A percentile compares a stretch with the other conserved stretches of the same genome.
Evolutionary conservation across 2,329 filamentous ascomycete genomes (phyloP).

Genomic region (Colletotrichum agaves): DNA sequence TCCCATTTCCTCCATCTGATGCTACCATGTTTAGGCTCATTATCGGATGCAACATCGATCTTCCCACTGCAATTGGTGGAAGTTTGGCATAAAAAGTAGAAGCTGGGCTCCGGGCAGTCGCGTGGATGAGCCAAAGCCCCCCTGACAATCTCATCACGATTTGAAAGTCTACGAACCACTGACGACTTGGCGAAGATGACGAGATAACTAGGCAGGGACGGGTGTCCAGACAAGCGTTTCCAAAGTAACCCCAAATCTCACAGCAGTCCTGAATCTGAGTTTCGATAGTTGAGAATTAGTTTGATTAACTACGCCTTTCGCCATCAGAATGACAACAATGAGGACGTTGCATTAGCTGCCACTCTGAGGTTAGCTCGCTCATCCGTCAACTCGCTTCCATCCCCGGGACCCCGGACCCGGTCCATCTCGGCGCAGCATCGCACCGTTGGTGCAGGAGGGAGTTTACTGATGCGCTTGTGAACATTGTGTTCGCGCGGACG

Average conservation of each 20-base stretch:
- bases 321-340: constrained; percentile 18
- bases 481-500: background rate
- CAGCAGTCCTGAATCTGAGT: no score
- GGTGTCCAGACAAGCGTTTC: background rate
- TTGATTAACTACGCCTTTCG: constrained; percentile 30
- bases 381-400: constrained; percentile 21
- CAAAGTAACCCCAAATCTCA: background rate
- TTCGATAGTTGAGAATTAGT: background rate
- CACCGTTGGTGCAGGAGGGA: background rate
- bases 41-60: constrained; percentile 7
- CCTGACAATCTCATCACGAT: background rate
- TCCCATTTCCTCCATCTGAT: no score
- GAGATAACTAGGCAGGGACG: no score
- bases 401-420: constrained; percentile 27
- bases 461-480: constrained; percentile 17
- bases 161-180: background rate
- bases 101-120: background rate
- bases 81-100: background rate
- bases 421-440: constrained; percentile 32
- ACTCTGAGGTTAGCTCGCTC: constrained; percentile 24
- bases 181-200: no score
- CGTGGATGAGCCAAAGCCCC: background rate
- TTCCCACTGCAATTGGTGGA: constrained; percentile 12
- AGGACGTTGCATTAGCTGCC: constrained; percentile 5
- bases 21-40: background rate